Evolutionary conservation across 2,329 filamentous ascomycete genomes (phyloP).

Genomic region (Phaeosphaeria sp.): DNA sequence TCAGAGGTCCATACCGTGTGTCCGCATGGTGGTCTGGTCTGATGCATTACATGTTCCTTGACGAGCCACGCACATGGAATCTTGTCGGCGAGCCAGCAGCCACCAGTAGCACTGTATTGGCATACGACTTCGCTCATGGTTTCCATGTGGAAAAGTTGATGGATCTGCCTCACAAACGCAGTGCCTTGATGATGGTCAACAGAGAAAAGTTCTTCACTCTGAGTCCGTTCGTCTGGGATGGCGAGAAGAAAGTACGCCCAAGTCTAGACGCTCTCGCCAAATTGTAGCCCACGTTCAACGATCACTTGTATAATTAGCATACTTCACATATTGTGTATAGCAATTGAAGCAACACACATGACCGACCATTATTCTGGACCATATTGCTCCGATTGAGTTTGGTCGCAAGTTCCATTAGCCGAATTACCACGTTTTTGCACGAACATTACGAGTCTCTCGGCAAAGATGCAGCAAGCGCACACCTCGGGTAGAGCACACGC

Average conservation of each 20-base stretch:
- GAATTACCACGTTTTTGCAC: constrained; percentile 2
- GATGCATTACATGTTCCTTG: constrained; percentile 67
- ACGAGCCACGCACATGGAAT: constrained; percentile 62
- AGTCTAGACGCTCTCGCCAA: constrained; percentile 44
- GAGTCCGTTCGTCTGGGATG: constrained; percentile 59
- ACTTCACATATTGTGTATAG: too few species aligned
- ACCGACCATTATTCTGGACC: neutral
- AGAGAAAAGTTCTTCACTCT: constrained; percentile 75
- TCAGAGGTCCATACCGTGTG: constrained; percentile 63
- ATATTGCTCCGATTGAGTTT: neutral
- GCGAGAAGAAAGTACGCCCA: constrained; percentile 43
- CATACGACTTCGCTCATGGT: constrained; percentile 77
- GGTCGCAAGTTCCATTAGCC: neutral
- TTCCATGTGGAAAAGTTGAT: constrained; percentile 76
- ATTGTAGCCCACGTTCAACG: constrained; percentile 21
- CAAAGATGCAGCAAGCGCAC: constrained; percentile 1
- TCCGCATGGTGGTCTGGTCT: constrained; percentile 65
- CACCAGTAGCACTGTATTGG: constrained; percentile 72
- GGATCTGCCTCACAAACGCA: constrained; percentile 75
- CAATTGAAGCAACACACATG: too few species aligned
- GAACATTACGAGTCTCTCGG: neutral
- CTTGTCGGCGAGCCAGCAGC: constrained; percentile 75
- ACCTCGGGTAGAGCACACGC: neutral
- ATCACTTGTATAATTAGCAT: neutral
- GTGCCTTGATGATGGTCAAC: constrained; percentile 69